Percentiles rank a stretch among this genome's conserved stretches.
Conservation (phyloP, 73 alveolate genomes). For the Symbiodinium pilosum region DNA sequence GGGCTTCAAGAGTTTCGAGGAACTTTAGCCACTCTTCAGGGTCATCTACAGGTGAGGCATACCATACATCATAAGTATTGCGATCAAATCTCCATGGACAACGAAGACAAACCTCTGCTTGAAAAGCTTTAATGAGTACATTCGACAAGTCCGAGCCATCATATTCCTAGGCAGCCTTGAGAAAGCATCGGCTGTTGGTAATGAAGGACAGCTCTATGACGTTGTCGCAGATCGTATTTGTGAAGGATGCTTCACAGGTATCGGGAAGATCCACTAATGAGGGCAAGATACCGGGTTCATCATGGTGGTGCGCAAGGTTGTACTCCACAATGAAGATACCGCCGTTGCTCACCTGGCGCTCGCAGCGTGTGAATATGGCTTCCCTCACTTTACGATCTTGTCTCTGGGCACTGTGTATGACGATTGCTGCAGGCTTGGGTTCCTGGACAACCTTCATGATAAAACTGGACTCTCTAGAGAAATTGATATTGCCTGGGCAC, state of each 20-base stretch:
- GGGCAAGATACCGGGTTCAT: not conserved
- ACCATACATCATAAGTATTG: not conserved
- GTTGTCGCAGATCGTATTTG: not conserved
- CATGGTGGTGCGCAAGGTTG: not conserved
- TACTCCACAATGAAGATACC: not conserved
- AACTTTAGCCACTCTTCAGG: not conserved
- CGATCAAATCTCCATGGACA: not conserved
- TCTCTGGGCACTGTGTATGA: too few relatives aligned
- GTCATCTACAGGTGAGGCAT: not conserved
- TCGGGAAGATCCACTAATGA: not conserved
- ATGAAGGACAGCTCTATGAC: not conserved
- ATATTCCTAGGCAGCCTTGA: not conserved
- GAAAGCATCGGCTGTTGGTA: not conserved
- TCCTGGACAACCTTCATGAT: not conserved
- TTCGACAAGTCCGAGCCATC: too few relatives aligned
- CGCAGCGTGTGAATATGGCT: not conserved
- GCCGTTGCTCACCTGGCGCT: not conserved
- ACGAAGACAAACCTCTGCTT: not conserved
- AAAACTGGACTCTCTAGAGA: too few relatives aligned
- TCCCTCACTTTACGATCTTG: too few relatives aligned
- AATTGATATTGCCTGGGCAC: too few relatives aligned
- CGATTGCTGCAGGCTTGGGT: too few relatives aligned
- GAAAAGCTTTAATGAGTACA: too few relatives aligned
- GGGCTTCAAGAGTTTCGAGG: not conserved
- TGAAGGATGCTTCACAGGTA: not conserved